Evolutionary conservation across 75 land plant species (phyloP).

Genomic region (Sequoia sempervirens): DNA sequence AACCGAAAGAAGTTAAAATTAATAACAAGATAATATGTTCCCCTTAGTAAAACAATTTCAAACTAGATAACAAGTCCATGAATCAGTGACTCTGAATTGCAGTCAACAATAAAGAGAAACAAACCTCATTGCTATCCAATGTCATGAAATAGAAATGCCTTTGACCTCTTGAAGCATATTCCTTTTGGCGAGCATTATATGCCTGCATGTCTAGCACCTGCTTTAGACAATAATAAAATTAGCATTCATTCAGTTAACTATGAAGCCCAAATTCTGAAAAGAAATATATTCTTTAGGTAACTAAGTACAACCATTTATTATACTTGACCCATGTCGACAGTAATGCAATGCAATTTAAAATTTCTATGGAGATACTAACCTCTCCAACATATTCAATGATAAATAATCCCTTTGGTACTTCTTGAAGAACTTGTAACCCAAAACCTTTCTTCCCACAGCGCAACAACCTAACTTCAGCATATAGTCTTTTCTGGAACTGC

Average conservation of each 20-base stretch:
- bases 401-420: constrained; percentile 62
- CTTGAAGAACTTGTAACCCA: constrained; percentile 62
- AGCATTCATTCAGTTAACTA: constrained; percentile 8
- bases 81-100: background rate
- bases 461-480: constrained; percentile 51
- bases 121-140: constrained; percentile 86
- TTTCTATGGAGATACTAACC: constrained; percentile 32
- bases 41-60: background rate
- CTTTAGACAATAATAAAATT: background rate
- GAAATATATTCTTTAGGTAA: background rate
- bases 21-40: background rate
- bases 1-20: too few relatives aligned
- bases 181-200: constrained; percentile 79
- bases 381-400: constrained; percentile 98
- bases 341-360: background rate
- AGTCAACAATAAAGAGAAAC: constrained; percentile 4
- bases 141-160: constrained; percentile 99
- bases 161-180: constrained; percentile 80
- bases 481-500: constrained; percentile 82
- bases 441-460: constrained; percentile 89
- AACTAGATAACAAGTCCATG: background rate
- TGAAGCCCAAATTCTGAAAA: background rate
- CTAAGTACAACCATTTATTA: constrained; percentile 1
- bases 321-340: too few relatives aligned
- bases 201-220: constrained; percentile 80